Conservation (phyloP, 805 yeast genomes). For the Kuraishia hungarica region DNA sequence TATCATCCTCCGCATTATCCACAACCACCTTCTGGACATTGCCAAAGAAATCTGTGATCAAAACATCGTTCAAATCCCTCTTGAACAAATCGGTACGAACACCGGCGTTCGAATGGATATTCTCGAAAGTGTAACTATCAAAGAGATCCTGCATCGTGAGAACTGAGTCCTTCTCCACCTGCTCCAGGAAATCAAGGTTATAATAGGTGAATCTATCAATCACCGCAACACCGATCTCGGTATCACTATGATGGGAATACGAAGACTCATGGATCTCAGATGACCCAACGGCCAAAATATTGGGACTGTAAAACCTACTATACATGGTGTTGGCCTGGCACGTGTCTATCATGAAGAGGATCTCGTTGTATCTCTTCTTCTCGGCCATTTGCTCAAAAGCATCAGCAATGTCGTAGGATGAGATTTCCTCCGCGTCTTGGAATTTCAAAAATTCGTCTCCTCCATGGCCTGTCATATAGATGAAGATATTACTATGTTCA, state of each 20-base stretch:
- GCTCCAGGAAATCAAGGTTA: conserved; percentile 81
- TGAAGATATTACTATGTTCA: conserved; percentile 87
- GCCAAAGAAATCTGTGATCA: conserved; percentile 90
- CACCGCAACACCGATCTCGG: conserved; percentile 95
- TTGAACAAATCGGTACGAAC: conserved; percentile 71
- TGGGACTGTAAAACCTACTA: conserved; percentile 85
- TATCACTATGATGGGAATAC: conserved; percentile 92
- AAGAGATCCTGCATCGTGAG: conserved; percentile 77
- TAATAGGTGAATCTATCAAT: conserved; percentile 94
- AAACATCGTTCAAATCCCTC: conserved; percentile 58
- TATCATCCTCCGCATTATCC: conserved; percentile 42
- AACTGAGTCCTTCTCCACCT: conserved; percentile 64
- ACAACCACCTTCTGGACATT: conserved; percentile 73
- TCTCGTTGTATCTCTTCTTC: conserved; percentile 89
- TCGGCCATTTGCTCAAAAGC: conserved; percentile 97
- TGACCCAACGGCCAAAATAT: conserved; percentile 88
- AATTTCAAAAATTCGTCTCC: conserved; percentile 96
- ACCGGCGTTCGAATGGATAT: conserved; percentile 92
- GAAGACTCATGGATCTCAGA: conserved; percentile 82
- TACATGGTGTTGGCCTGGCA: conserved; percentile 99
- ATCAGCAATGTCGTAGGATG: conserved; percentile 92
- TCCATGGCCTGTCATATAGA: conserved; percentile 97
- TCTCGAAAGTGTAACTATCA: conserved; percentile 73
- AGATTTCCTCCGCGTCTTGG: conserved; percentile 97
- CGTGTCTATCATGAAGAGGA: conserved; percentile 95